phyloP scores from a whole-genome alignment of 305 asterid species.

The Fraxinus floribunda region DNA sequence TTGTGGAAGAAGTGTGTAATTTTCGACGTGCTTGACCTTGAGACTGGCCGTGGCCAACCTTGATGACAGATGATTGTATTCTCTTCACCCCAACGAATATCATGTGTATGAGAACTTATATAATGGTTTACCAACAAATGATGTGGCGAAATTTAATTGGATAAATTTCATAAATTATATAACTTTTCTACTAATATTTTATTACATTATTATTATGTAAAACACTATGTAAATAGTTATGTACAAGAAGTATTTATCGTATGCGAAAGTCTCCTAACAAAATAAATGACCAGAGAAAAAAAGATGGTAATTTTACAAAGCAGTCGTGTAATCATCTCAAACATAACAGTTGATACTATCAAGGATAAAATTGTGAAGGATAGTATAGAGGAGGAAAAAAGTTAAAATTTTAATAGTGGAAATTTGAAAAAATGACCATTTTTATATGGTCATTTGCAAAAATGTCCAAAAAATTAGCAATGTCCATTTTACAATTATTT shows the following conservation, averaged over 20 bases:
- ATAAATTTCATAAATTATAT: too few species aligned
- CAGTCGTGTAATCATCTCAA: neutral
- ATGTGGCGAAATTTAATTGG: too few species aligned
- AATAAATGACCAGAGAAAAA: neutral
- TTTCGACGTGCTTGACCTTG: conserved; percentile 60
- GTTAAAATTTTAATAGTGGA: too few species aligned
- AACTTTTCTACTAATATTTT: too few species aligned
- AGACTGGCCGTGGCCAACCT: conserved; percentile 55
- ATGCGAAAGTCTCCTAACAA: neutral
- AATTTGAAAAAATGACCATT: too few species aligned
- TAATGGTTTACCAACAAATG: too few species aligned
- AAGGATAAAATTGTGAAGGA: neutral
- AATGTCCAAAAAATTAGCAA: too few species aligned
- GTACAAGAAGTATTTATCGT: too few species aligned
- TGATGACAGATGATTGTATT: conserved; percentile 71
- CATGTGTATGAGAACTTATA: neutral
- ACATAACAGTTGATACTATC: neutral
- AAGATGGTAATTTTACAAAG: neutral
- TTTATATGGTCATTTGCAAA: too few species aligned
- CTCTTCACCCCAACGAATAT: neutral
- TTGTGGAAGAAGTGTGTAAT: conserved; percentile 7
- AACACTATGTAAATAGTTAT: too few species aligned
- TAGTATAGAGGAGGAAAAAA: neutral
- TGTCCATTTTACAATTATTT: too few species aligned
- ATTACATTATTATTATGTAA: too few species aligned